Base-by-base conservation (phyloP, 306 rosid species). In the Fragaria vesca region DNA sequence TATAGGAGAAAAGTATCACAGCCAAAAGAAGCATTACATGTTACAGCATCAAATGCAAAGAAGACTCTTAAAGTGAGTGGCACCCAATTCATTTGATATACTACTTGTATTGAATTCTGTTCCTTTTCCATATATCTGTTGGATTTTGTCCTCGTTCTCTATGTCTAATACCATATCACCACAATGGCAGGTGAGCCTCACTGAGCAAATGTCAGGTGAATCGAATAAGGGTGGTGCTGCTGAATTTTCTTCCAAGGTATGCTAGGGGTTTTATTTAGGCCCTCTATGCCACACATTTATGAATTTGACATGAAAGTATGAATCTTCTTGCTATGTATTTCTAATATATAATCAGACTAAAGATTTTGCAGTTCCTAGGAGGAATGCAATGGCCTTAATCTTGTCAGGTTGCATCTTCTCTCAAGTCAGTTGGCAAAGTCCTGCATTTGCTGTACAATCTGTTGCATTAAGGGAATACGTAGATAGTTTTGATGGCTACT, bases 331-430 rank as follows among this genome's bases (percentile, higher is more conserved):
- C 32, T 10, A 71, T 24, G 30, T 12, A 12, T 66, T 81, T 83
- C 94, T 92, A 91, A 94, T 94, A 58, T 84, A 83, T 81, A 87
- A 88, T 91, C 97, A 95, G 97, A 76, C 83, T 83, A 89, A 88
- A 95, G 99, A 78, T 80, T 86, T 93, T 91, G 90, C 91, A 93
- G 97, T 95, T 81, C 91, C 93, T 12, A 87, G 99, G 75, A 93
- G 97, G 88, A 86, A 81, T 81, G 99, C 94, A 46, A 66, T 88
- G 88, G 89, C 92, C 62, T 82, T 95, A 83, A 85, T 91, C 79
- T 80, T 95, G 71, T 93, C 97, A 48, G 86, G 85, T 74, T 85
- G 40, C 80, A 30, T 95, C 48, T 63, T 91, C 80, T 80, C 93
- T 8, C 80, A 89, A 76, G 73, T 52, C 69, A 51, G 76, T 70